Evolutionary conservation across 164 flowering plant genomes (phyloP), one percentile per base, ranked within the genome.

Genomic region (Euptelea pleiosperma): DNA sequence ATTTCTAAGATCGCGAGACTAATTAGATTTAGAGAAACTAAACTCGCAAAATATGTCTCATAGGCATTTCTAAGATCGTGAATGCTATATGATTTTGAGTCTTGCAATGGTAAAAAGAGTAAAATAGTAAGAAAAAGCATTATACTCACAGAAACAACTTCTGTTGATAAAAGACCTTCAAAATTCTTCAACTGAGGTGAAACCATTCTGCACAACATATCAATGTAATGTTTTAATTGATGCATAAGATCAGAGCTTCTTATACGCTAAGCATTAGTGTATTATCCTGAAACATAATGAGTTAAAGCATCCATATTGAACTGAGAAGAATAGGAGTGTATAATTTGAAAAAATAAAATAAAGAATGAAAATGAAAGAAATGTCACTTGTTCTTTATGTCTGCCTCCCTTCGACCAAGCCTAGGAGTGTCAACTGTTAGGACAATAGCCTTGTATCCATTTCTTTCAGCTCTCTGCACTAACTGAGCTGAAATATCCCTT

Each of bases 381-480:
- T 15, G 43, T 70, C 26, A 82, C 97, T 69, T 85, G 77, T 90
- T 90, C 62, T 70, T 84, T 52, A 85, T 85, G 64, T 85, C 95
- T 48, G 82, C 79, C 67, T 88, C 93, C 59, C 96, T 73, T 64
- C 93, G 74, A 58, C 97, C 96, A 57, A 88, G 78, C 62, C 82
- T 77, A 6, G 91, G 96, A 56, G 69, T 51, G 69, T 91, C 93
- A 28, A 39, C 93, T 2, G 97, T 86, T 14, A 91, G 67, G 57
- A 91, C 82, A 52, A 91, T 61, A 63, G 87, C 97, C 75, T 83
- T 88, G 73, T 64, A 91, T 60, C 94, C 96, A 70, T 64, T 74
- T 69, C 65, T 78, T 73, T 91, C 97, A 47, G 97, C 97, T 79
- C 91, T 86, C 64, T 78, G 73, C 33, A 86, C 86, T 47, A 88